Base-by-base conservation (phyloP, 2,329 filamentous ascomycete species). In the Zalaria obscura region DNA sequence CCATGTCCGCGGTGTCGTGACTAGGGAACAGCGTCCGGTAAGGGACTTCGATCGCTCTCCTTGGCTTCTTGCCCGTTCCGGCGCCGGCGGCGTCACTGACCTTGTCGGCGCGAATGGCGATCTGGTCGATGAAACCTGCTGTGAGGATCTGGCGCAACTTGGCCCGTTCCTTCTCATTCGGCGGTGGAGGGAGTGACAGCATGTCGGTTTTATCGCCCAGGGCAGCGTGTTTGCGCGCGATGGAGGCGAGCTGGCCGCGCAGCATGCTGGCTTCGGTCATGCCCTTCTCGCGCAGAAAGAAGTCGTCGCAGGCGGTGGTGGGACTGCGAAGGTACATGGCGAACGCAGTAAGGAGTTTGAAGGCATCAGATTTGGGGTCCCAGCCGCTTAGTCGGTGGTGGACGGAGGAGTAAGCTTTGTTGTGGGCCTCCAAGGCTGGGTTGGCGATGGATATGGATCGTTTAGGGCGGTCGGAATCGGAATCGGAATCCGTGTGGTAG, bases 21-120 rank as follows among this genome's bases (percentile, higher is more conserved):
- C 85, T 68, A 0, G 86, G 79, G 50, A 88, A 76, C 4, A 98
- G 76, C 0, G 91, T 87, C 5, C 93, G 61, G 56, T 96, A 98
- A 0, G 89, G 83, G 3, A 96, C 83, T 51, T 96, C 87, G 48
- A 91, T 93, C 2, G 88, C 83, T n/a, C 87, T 76, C 39, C 76
- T 78, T 0, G 88, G 84, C 47, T 83, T 85, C 11, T 80, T 71
- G 36, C 69, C 63, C 40, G 72, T 63, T 46, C 80, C 77, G 1
- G 80, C 78, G 18, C 18, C 18, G 1, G 84, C 83, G 8, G 71
- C 72, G 1, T 46, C 42, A 3, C 36, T 47, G 6, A 85, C 72
- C n/a, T 86, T 68, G 59, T 98, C 89, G 3, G 84, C 85, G 45
- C 91, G 83, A 51, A 96, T 87, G 36, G 91, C 91, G 34, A 98